These are phyloP conservation scores for Acacia pycnantha DNA, from an alignment of 331 rosid species.

Conservation along the genomic window DNA sequence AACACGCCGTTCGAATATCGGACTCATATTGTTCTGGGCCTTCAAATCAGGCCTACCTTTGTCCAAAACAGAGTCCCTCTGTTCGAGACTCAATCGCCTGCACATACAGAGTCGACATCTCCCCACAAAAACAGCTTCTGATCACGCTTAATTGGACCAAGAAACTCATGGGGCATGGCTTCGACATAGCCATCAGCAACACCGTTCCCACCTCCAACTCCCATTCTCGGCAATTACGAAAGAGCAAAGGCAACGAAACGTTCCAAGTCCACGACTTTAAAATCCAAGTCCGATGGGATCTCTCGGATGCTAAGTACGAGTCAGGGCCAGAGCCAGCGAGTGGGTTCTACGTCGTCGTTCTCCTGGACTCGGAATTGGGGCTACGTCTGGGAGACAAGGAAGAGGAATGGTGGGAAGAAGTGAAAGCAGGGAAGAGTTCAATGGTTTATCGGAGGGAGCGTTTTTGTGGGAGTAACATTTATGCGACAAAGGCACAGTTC, in stretches of 20 bases:
- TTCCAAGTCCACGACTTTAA: conserved; percentile 32
- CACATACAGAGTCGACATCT: conserved; percentile 50
- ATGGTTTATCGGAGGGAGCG: conserved; percentile 69
- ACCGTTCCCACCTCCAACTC: not conserved
- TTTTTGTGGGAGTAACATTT: conserved; percentile 29
- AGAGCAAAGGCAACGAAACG: conserved; percentile 44
- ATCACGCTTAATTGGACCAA: conserved; percentile 59
- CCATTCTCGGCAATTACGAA: conserved; percentile 26
- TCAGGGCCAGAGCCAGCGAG: conserved; percentile 66
- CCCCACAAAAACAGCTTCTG: conserved; percentile 44
- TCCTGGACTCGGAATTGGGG: conserved; percentile 57
- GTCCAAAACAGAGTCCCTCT: conserved; percentile 51
- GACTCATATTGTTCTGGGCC: conserved; percentile 87
- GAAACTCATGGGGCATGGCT: conserved; percentile 48
- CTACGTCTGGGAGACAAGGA: conserved; percentile 61
- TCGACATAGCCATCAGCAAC: conserved; percentile 39
- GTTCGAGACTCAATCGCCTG: conserved; percentile 51
- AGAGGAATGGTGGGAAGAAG: conserved; percentile 30
- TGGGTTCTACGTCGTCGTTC: conserved; percentile 56
- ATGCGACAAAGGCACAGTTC: conserved; percentile 60
- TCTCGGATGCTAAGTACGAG: conserved; percentile 54
- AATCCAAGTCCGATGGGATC: conserved; percentile 70
- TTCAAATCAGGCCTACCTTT: conserved; percentile 39
- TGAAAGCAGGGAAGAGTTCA: conserved; percentile 26
- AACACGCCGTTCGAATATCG: conserved; percentile 74